phyloP scores from a whole-genome alignment of 331 rosid species.

The Quercus tomentella region DNA sequence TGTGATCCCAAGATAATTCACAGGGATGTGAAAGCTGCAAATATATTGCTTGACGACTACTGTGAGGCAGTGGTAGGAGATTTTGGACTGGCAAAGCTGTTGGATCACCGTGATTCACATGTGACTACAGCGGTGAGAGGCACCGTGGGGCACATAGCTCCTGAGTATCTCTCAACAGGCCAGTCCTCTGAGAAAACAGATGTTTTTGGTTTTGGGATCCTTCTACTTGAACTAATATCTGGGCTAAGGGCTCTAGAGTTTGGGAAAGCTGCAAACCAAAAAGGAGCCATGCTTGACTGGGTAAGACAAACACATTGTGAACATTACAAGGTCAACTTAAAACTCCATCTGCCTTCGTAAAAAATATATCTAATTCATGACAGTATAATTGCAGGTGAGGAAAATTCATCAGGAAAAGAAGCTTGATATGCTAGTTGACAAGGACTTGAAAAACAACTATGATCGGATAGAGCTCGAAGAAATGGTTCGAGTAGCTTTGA shows the following conservation, averaged over 20 bases:
- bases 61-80: constrained; percentile 97
- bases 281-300: constrained; percentile 97
- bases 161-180: constrained; percentile 96
- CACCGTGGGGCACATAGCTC: constrained; percentile 99
- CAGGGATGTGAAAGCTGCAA: constrained; percentile 97
- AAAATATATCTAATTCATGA: neutral
- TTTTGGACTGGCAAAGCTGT: constrained; percentile 88
- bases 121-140: constrained; percentile 98
- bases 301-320: constrained; percentile 30
- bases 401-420: constrained; percentile 87
- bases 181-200: constrained; percentile 99
- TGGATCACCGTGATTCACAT: constrained; percentile 91
- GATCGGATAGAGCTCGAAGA: constrained; percentile 87
- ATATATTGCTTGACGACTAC: constrained; percentile 80
- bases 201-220: constrained; percentile 95
- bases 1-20: constrained; percentile 99
- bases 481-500: constrained; percentile 79
- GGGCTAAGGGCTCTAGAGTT: constrained; percentile 93
- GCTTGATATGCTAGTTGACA: constrained; percentile 74
- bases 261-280: constrained; percentile 87
- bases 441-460: constrained; percentile 58
- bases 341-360: neutral
- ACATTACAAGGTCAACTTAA: neutral
- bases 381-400: constrained; percentile 58
- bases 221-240: constrained; percentile 84